Evolutionary conservation across 2,329 filamentous ascomycete species (phyloP).

Genomic region (Dothideomycetes sp.): DNA sequence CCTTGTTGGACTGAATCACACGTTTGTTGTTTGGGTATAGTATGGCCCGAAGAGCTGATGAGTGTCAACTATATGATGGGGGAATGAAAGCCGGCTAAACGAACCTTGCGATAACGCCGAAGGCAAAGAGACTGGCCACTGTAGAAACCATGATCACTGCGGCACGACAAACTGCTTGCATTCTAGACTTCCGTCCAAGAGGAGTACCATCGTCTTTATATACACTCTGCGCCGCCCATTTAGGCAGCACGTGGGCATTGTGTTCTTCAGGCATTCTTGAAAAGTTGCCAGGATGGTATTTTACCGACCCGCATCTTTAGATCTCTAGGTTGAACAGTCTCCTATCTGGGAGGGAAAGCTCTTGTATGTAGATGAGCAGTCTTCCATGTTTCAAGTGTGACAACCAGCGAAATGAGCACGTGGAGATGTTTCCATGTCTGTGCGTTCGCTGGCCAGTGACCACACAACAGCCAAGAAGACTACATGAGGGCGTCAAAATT

Average conservation of each 20-base stretch:
- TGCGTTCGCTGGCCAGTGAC: too few relatives aligned
- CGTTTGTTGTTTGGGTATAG: conserved; percentile 7
- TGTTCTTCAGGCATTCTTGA: not conserved
- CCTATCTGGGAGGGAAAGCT: too few relatives aligned
- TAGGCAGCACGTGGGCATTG: conserved; percentile 5
- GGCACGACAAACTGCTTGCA: not conserved
- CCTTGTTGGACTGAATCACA: conserved; percentile 30
- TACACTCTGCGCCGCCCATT: not conserved
- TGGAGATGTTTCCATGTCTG: too few relatives aligned
- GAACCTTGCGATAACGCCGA: conserved; percentile 8
- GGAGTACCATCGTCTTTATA: conserved; percentile 1
- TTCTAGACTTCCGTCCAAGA: not conserved
- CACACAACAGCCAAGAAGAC: too few relatives aligned
- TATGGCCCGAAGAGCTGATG: conserved; percentile 6
- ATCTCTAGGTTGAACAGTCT: too few relatives aligned
- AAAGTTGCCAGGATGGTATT: not conserved
- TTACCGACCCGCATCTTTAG: too few relatives aligned
- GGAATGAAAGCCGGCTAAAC: not conserved
- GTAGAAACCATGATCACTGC: conserved; percentile 3
- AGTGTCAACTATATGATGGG: too few relatives aligned
- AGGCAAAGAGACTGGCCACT: conserved; percentile 1
- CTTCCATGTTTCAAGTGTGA: too few relatives aligned
- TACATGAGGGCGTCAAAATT: too few relatives aligned
- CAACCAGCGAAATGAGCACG: too few relatives aligned
- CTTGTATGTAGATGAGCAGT: too few relatives aligned